Percentiles rank a stretch among this genome's conserved stretches.
These are phyloP conservation scores for Macrocystidia cucumis DNA, from an alignment of 1,284 basidiomycete species.

Conservation along the genomic window DNA sequence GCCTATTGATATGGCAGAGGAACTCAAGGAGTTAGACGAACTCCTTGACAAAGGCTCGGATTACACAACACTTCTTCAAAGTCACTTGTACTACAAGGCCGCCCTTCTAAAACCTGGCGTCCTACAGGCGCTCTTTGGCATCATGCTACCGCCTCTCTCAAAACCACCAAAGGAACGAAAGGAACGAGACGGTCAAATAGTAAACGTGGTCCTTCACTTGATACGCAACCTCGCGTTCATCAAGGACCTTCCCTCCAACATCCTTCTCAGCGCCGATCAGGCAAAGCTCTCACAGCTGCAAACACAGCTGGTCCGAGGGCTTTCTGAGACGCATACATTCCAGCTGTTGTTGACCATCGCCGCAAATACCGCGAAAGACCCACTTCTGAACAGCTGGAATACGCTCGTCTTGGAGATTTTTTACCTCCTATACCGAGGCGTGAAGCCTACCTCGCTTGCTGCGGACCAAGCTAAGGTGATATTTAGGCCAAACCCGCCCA, in stretches of 20 bases:
- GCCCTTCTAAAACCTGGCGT: conserved; percentile 61
- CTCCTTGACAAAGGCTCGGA: conserved; percentile 71
- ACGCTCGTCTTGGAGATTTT: conserved; percentile 86
- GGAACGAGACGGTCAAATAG: conserved; percentile 77
- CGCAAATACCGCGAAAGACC: conserved; percentile 61
- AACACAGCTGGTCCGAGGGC: conserved; percentile 62
- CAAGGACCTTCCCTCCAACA: conserved; percentile 70
- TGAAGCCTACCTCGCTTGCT: conserved; percentile 56
- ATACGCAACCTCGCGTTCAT: conserved; percentile 89
- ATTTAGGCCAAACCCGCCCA: conserved; percentile 4
- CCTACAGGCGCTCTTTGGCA: conserved; percentile 60
- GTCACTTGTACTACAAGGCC: conserved; percentile 85
- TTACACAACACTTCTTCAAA: conserved; percentile 75
- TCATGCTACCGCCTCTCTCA: conserved; percentile 64
- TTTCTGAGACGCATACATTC: conserved; percentile 69
- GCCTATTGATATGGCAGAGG: conserved; percentile 91
- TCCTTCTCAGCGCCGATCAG: conserved; percentile 63
- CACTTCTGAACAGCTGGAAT: conserved; percentile 78
- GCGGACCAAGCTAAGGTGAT: conserved; percentile 65
- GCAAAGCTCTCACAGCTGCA: conserved; percentile 74
- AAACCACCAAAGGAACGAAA: conserved; percentile 57
- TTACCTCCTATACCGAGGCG: conserved; percentile 78
- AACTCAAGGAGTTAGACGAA: conserved; percentile 85
- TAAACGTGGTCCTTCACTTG: conserved; percentile 84
- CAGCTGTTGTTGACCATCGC: conserved; percentile 81